These are phyloP conservation scores for Silene conica DNA, from an alignment of 148 eudicot genomes.

Conservation along the genomic window DNA sequence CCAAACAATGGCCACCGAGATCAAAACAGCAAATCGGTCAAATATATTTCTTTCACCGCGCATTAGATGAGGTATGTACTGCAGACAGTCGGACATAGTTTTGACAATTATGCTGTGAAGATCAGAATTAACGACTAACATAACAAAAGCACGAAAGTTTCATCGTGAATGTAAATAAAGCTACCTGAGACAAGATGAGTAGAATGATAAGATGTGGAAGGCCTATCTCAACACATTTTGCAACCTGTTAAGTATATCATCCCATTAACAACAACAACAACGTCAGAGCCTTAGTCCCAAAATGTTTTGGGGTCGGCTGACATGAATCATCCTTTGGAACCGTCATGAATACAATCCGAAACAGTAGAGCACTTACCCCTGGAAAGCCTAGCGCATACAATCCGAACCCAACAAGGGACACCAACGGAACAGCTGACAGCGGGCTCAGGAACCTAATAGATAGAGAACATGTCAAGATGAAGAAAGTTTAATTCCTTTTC, in stretches of 20 bases:
- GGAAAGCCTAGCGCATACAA: conserved; percentile 86
- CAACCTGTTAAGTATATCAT: conserved; percentile 35
- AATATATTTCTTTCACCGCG: conserved; percentile 51
- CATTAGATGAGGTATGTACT: conserved; percentile 79
- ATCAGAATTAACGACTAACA: neutral
- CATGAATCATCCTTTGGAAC: no score
- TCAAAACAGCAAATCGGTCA: conserved; percentile 73
- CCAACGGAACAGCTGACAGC: conserved; percentile 73
- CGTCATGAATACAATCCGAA: no score
- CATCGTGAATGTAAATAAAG: neutral
- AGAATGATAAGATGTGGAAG: conserved; percentile 65
- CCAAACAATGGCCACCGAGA: conserved; percentile 85
- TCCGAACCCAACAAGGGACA: conserved; percentile 75
- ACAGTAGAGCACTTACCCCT: conserved; percentile 41
- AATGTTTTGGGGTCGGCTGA: no score
- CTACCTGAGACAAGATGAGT: conserved; percentile 74
- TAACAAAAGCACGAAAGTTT: neutral
- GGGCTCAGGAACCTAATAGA: conserved; percentile 73
- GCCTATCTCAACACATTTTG: conserved; percentile 76
- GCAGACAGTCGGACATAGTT: conserved; percentile 22
- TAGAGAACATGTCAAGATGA: conserved; percentile 1
- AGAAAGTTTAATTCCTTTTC: no score
- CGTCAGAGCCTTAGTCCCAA: no score
- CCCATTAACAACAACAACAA: no score
- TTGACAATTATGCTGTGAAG: neutral